These are phyloP conservation scores for Dioscorea cayenensis DNA, from an alignment of 116 monocot species.

Conservation along the genomic window DNA sequence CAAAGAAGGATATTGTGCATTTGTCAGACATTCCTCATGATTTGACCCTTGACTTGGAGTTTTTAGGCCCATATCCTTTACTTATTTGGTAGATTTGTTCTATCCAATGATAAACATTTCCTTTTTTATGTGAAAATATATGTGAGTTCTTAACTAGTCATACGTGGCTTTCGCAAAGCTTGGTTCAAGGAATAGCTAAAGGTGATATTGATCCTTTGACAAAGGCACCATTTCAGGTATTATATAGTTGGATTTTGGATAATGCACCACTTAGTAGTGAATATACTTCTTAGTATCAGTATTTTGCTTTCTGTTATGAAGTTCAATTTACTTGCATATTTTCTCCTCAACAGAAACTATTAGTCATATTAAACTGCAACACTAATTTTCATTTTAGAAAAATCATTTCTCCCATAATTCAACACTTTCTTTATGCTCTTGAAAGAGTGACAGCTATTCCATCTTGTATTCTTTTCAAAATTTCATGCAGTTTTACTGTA, in stretches of 20 bases:
- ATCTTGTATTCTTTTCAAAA: too few relatives aligned
- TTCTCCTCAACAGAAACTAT: too few relatives aligned
- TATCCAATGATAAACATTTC: background rate
- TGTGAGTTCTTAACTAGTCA: constrained; percentile 42
- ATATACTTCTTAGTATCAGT: background rate
- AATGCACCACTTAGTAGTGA: background rate
- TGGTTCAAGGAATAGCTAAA: constrained; percentile 74
- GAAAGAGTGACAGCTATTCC: too few relatives aligned
- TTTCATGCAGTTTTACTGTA: too few relatives aligned
- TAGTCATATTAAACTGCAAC: too few relatives aligned
- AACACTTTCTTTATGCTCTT: too few relatives aligned
- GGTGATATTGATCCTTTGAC: constrained; percentile 89
- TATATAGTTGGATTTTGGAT: background rate
- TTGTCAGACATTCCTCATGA: constrained; percentile 47
- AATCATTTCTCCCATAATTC: too few relatives aligned
- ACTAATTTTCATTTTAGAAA: too few relatives aligned
- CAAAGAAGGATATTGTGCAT: constrained; percentile 63
- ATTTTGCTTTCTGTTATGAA: background rate
- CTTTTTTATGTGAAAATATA: background rate
- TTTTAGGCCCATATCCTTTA: constrained; percentile 98
- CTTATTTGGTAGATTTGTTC: constrained; percentile 1
- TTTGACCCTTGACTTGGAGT: constrained; percentile 61
- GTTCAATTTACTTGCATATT: too few relatives aligned
- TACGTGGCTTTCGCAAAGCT: constrained; percentile 67
- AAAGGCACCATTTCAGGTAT: constrained; percentile 85